These are phyloP conservation scores for Plasmodium inui DNA, from an alignment of 169 alveolate genomes.

Conservation along the genomic window DNA sequence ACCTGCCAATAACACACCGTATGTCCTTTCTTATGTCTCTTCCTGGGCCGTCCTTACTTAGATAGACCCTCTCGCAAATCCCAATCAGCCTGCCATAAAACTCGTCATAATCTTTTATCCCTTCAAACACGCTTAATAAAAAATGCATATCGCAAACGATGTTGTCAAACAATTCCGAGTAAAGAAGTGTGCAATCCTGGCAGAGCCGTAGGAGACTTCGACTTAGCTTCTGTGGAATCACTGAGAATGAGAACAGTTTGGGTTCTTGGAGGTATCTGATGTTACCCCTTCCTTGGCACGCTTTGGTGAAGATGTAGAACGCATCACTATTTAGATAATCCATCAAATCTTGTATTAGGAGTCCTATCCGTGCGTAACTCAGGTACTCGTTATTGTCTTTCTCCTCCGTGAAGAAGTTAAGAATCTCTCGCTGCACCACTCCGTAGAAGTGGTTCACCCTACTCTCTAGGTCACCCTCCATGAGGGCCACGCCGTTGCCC, in stretches of 20 bases:
- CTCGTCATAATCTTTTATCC: conserved; percentile 17
- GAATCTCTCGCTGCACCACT: conserved; percentile 19
- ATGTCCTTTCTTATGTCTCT: conserved; percentile 45
- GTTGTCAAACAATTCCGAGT: conserved; percentile 52
- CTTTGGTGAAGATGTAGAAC: conserved; percentile 23
- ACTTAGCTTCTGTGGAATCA: conserved; percentile 34
- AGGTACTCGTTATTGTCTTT: conserved; percentile 53
- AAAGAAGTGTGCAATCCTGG: conserved; percentile 27
- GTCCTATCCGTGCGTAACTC: conserved; percentile 34
- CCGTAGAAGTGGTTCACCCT: conserved; percentile 43
- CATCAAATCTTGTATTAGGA: conserved; percentile 19
- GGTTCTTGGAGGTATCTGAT: neutral
- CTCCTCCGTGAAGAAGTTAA: conserved; percentile 14
- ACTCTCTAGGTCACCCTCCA: conserved; percentile 16
- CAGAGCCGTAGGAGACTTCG: conserved; percentile 18
- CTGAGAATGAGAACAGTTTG: conserved; percentile 28
- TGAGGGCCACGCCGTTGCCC: neutral
- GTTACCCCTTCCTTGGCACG: neutral
- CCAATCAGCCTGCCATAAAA: conserved; percentile 26
- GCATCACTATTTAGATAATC: conserved; percentile 8
- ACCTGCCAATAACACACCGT: conserved; percentile 67
- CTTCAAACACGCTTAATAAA: conserved; percentile 12
- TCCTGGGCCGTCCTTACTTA: neutral
- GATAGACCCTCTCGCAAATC: conserved; percentile 40
- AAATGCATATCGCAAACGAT: conserved; percentile 63